phyloP scores from a whole-genome alignment of 2,329 filamentous ascomycete species.

The Ceratocystiopsis sp. region DNA sequence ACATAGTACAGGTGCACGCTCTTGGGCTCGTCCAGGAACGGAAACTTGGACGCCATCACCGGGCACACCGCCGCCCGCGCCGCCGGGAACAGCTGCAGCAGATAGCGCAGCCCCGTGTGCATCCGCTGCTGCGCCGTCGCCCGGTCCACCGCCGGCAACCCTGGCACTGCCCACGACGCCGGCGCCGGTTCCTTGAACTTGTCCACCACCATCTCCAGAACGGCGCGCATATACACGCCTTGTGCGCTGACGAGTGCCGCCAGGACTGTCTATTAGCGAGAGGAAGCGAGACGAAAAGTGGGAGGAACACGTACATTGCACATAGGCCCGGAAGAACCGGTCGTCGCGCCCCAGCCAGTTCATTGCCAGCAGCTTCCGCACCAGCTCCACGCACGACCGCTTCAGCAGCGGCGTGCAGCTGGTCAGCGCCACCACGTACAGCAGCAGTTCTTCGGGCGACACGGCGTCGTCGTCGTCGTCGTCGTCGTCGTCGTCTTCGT shows the following conservation, averaged over 20 bases:
- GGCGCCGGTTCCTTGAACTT: conserved; percentile 46
- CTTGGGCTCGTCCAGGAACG: conserved; percentile 58
- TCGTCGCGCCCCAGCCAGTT: conserved; percentile 50
- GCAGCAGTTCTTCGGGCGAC: conserved; percentile 37
- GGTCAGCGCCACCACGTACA: conserved; percentile 46
- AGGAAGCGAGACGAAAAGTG: not conserved
- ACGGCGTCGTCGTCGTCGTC: conserved; percentile 20
- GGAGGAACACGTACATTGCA: conserved; percentile 6
- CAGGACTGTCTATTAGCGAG: conserved; percentile 30
- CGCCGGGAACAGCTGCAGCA: conserved; percentile 69
- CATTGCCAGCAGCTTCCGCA: conserved; percentile 40
- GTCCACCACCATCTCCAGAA: conserved; percentile 49
- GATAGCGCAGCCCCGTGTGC: conserved; percentile 57
- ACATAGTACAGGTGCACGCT: conserved; percentile 78
- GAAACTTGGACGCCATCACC: conserved; percentile 52
- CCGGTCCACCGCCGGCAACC: conserved; percentile 42
- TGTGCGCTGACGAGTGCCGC: conserved; percentile 67
- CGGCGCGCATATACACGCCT: conserved; percentile 39
- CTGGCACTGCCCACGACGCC: conserved; percentile 29
- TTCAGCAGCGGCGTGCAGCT: conserved; percentile 43
- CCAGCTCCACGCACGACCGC: conserved; percentile 39
- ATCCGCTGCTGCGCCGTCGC: conserved; percentile 53
- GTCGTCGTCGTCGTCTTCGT: conserved; percentile 32
- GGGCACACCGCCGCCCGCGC: conserved; percentile 53
- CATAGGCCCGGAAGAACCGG: conserved; percentile 47